Percentiles rank a stretch among this genome's conserved stretches.
These are phyloP conservation scores for Urostyla sp. DNA, from an alignment of 73 alveolate genomes.

Conservation along the genomic window DNA sequence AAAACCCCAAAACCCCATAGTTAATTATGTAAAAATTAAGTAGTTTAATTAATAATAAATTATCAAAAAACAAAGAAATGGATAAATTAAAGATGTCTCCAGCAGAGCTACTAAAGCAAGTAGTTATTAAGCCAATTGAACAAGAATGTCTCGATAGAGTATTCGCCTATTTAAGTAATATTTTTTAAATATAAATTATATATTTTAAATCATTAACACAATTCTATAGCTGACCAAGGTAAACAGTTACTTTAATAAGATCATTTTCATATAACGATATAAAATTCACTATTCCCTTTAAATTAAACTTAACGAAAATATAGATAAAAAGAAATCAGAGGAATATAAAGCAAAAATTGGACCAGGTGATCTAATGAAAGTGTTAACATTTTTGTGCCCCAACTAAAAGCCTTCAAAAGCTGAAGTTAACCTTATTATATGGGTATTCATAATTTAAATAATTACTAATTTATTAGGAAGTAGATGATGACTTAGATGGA, in stretches of 20 bases:
- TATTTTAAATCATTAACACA: background rate
- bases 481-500: constrained; percentile 94
- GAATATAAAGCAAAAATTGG: constrained; percentile 50
- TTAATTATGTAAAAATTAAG: no score
- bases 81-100: constrained; percentile 68
- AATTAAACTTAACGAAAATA: no score
- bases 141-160: constrained; percentile 71
- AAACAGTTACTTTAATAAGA: constrained; percentile 21
- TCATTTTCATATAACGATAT: no score
- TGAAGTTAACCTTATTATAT: constrained; percentile 73
- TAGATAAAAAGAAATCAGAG: constrained; percentile 44
- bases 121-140: constrained; percentile 60
- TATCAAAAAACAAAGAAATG: constrained; percentile 23
- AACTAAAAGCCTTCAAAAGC: constrained; percentile 61
- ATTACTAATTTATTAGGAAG: constrained; percentile 83
- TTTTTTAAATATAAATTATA: background rate
- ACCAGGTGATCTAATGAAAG: constrained; percentile 61
- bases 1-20: no score
- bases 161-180: constrained; percentile 58
- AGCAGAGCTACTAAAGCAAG: constrained; percentile 58
- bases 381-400: constrained; percentile 55
- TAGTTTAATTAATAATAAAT: background rate
- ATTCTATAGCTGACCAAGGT: constrained; percentile 51
- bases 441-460: constrained; percentile 53
- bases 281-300: no score